Evolutionary conservation across 192 early-diverging fungal species (phyloP).

Genomic region (Linnemannia elongata): DNA sequence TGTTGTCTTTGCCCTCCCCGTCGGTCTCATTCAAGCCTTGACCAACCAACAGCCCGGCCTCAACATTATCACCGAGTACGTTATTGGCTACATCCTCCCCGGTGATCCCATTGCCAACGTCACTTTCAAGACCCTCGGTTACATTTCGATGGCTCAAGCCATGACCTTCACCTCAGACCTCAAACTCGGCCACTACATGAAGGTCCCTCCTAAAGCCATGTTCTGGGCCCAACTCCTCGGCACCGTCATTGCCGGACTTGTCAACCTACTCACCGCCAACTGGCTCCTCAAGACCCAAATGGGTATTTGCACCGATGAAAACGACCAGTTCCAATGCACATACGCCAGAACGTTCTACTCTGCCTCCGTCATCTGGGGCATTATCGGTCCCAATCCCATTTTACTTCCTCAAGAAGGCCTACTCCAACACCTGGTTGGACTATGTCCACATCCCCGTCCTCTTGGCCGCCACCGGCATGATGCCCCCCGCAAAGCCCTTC

Average conservation of each 20-base stretch:
- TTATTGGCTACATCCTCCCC: constrained; percentile 64
- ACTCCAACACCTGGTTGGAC: constrained; percentile 59
- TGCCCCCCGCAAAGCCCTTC: constrained; percentile 66
- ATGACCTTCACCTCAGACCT: too few species aligned
- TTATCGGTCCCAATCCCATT: constrained; percentile 73
- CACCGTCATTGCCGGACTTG: constrained; percentile 69
- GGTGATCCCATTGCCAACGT: constrained; percentile 62
- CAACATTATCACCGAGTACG: too few species aligned
- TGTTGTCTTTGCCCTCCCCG: constrained; percentile 58
- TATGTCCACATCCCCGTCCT: constrained; percentile 71
- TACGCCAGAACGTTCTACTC: constrained; percentile 70
- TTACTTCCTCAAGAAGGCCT: constrained; percentile 67
- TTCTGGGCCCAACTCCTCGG: constrained; percentile 70
- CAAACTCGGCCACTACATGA: constrained; percentile 69
- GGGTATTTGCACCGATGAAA: constrained; percentile 55
- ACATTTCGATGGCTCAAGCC: too few species aligned
- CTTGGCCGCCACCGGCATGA: constrained; percentile 63
- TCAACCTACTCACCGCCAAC: constrained; percentile 63
- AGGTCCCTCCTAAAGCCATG: constrained; percentile 60
- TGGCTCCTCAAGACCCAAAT: constrained; percentile 58
- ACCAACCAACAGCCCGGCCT: constrained; percentile 59
- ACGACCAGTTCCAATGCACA: constrained; percentile 59
- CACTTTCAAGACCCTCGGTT: too few species aligned
- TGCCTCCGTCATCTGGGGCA: constrained; percentile 81
- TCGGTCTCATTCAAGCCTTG: constrained; percentile 68